Base-by-base conservation (phyloP, 768 basidiomycete species). In the Lactarius quietus region DNA sequence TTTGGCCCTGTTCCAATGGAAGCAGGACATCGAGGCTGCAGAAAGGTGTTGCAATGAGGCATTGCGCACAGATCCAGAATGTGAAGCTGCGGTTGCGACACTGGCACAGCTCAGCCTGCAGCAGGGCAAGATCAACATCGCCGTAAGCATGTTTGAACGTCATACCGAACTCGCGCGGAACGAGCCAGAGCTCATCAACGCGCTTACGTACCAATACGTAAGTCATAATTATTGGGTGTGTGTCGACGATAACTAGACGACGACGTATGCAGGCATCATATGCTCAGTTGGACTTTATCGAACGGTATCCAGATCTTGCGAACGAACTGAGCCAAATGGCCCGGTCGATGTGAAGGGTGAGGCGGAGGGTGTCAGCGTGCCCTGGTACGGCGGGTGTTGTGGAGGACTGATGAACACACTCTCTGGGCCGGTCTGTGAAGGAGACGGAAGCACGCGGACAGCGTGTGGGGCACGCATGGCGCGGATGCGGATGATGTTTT, bases 1-100 rank as follows among this genome's bases (percentile, higher is more conserved):
- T n/a, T 88, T 98, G 26, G 90, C 94, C 0, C 73, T 98, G 56
- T 98, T 88, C 83, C 97, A 98, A 78, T 94, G 90, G 91, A 92
- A 93, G 75, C 90, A 96, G 73, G 93, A 98, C 73, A 82, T 93
- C 63, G 81, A 79, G 8, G 85, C 83, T 1, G 95, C 94, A 1
- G 95, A 96, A 75, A 78, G 80, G 23, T 89, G 93, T 73, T 95
- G 94, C 74, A 80, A 87, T 63, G 91, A 98, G 75, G 97, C 97
- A 0, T 81, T 99, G 26, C 78, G 82, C 57, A 84, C 95, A 62
- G 97, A 99, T 76, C 81, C 91, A 14, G 94, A 95, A 69, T 98
- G 96, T 76, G 97, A 99, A 74, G 93, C 96, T 14, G 97, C 96
- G 0, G 89, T 98, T 6, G 93, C 94, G 20, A 98, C 95, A 1